Evolutionary conservation across 495 filamentous ascomycete genomes (phyloP).

Genomic region (Penicillium goetzii): DNA sequence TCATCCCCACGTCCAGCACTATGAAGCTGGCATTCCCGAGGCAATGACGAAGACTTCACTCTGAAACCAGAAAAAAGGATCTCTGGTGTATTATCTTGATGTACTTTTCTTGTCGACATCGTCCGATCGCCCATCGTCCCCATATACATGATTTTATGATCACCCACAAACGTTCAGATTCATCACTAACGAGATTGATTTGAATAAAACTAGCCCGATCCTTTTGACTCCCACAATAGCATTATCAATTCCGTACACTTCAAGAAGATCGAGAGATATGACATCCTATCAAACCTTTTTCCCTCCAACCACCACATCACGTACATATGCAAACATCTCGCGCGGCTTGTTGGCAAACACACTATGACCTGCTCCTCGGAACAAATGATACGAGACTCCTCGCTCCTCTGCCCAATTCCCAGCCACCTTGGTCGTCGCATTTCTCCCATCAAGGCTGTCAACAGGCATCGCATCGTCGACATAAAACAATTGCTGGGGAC

Average conservation of each 20-base stretch:
- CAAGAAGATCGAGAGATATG: background rate
- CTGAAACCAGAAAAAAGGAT: slow-evolving; percentile 22
- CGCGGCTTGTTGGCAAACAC: slow-evolving; percentile 39
- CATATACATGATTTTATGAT: background rate
- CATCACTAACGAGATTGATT: background rate
- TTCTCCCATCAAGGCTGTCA: background rate
- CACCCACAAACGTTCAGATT: background rate
- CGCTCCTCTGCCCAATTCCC: slow-evolving; percentile 39
- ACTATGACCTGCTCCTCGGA: slow-evolving; percentile 41
- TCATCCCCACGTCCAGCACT: background rate
- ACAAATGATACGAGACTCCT: slow-evolving; percentile 43
- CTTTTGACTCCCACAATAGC: background rate
- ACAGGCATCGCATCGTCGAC: slow-evolving; percentile 31
- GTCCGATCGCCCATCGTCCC: slow-evolving; percentile 19
- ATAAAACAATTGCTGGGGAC: slow-evolving; percentile 28
- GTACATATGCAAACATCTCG: slow-evolving; percentile 47
- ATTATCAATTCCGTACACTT: background rate
- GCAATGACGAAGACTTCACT: slow-evolving; percentile 25
- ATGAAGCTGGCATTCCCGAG: background rate
- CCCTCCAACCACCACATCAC: slow-evolving; percentile 40
- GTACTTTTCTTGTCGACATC: slow-evolving; percentile 29
- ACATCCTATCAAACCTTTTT: background rate
- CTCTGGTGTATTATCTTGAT: slow-evolving; percentile 19
- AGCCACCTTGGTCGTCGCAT: slow-evolving; percentile 15
- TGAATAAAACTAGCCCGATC: background rate